Evolutionary conservation across 129 eudicot genomes (phyloP).

Genomic region (Flaveria brownii): DNA sequence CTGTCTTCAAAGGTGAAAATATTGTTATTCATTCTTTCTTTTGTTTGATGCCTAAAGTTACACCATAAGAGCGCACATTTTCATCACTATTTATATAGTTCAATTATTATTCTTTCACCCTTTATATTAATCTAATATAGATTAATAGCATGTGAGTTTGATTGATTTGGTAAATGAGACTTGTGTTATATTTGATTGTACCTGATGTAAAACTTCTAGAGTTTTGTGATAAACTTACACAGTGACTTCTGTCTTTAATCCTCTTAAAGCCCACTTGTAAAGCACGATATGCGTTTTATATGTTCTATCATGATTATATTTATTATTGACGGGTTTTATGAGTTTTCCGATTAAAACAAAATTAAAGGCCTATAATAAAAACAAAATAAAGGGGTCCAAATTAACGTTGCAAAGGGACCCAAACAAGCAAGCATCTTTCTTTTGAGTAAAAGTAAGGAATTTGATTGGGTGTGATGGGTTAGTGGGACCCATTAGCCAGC

Average conservation of each 20-base stretch:
- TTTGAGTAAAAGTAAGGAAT: slow-evolving; percentile 14
- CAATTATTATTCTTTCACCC: slow-evolving; percentile 22
- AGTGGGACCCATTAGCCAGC: slow-evolving; percentile 26
- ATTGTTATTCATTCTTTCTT: slow-evolving; percentile 30
- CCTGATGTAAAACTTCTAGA: too few relatives aligned
- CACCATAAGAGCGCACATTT: slow-evolving; percentile 18
- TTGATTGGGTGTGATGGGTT: slow-evolving; percentile 9
- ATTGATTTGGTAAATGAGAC: not conserved
- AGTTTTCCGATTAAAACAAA: too few relatives aligned
- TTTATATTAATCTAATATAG: too few relatives aligned
- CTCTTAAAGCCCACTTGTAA: too few relatives aligned
- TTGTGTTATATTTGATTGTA: not conserved
- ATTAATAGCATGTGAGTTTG: too few relatives aligned
- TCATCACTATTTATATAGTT: slow-evolving; percentile 23
- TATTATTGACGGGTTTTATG: too few relatives aligned
- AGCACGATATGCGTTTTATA: too few relatives aligned
- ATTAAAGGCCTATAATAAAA: not conserved
- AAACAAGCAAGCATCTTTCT: slow-evolving; percentile 29
- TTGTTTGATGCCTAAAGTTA: slow-evolving; percentile 26
- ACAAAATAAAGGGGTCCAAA: not conserved
- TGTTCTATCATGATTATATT: too few relatives aligned
- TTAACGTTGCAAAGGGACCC: slow-evolving; percentile 17
- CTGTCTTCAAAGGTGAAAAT: slow-evolving; percentile 23
- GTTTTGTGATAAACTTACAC: too few relatives aligned
- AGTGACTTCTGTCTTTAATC: too few relatives aligned